These are phyloP conservation scores for Geotrichum reessii DNA, from an alignment of 1,139 yeast genomes.

Conservation along the genomic window DNA sequence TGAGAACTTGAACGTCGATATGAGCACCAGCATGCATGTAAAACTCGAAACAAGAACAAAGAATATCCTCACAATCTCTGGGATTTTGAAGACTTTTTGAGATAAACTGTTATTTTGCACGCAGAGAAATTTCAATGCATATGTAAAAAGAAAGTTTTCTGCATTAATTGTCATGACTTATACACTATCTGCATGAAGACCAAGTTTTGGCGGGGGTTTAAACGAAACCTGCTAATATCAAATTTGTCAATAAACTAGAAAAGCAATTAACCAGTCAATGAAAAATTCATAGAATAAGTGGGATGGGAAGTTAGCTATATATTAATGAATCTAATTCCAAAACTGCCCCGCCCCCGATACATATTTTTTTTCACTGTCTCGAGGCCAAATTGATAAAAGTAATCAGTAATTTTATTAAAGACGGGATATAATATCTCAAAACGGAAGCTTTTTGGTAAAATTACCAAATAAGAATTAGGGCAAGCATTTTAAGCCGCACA, in stretches of 20 bases:
- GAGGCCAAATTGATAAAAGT: neutral
- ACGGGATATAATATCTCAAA: neutral
- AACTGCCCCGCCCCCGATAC: neutral
- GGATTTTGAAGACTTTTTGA: conserved; percentile 3
- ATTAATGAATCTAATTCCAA: neutral
- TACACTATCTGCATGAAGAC: neutral
- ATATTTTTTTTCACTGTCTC: neutral
- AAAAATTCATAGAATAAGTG: neutral
- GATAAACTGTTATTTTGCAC: neutral
- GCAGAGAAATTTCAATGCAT: neutral
- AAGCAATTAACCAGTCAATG: neutral
- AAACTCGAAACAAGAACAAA: conserved; percentile 39
- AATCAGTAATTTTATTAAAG: neutral
- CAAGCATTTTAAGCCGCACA: neutral
- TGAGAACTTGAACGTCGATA: conserved; percentile 47
- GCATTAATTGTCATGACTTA: neutral
- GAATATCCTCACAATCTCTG: conserved; percentile 19
- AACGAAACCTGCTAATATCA: neutral
- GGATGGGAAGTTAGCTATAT: neutral
- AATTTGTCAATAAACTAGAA: neutral
- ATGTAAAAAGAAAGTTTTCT: neutral
- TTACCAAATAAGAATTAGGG: neutral
- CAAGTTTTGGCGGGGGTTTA: neutral
- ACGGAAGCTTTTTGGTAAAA: neutral
- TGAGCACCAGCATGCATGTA: conserved; percentile 47